Conservation (phyloP, 768 basidiomycete genomes). For the Terana coerulea region DNA sequence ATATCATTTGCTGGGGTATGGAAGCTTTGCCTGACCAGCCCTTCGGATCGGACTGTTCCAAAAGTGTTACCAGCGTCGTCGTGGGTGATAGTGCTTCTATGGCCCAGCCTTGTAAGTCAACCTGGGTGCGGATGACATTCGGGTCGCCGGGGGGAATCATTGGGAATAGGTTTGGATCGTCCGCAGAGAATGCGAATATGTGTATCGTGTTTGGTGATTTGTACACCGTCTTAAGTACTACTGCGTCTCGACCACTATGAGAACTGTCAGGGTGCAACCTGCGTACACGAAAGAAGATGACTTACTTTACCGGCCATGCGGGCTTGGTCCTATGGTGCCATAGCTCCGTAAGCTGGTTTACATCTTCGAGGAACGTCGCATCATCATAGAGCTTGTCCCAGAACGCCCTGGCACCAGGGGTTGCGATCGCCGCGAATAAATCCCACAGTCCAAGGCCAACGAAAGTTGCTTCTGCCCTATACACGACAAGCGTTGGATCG, state of each 20-base stretch:
- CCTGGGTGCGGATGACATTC: conserved; percentile 85
- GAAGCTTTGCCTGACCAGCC: conserved; percentile 95
- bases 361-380: conserved; percentile 80
- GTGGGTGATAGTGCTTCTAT: conserved; percentile 94
- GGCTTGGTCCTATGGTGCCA: conserved; percentile 93
- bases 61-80: conserved; percentile 87
- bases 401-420: conserved; percentile 73
- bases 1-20: conserved; percentile 93
- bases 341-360: conserved; percentile 85
- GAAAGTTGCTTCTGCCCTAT: conserved; percentile 94
- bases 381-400: conserved; percentile 94
- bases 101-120: conserved; percentile 99
- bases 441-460: conserved; percentile 97
- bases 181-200: conserved; percentile 91
- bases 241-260: conserved; percentile 79
- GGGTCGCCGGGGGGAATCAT: conserved; percentile 63
- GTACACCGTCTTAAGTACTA: conserved; percentile 92
- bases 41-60: conserved; percentile 96
- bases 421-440: conserved; percentile 81
- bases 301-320: conserved; percentile 91
- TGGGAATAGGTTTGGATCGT: conserved; percentile 85
- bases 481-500: conserved; percentile 94
- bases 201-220: conserved; percentile 95
- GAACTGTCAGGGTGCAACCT: not conserved
- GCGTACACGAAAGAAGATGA: conserved; percentile 19